Evolutionary conservation across 202 grass and related monocot genomes (phyloP), one percentile per base, ranked within the genome.

Genomic region (Tripidium arundinaceum): DNA sequence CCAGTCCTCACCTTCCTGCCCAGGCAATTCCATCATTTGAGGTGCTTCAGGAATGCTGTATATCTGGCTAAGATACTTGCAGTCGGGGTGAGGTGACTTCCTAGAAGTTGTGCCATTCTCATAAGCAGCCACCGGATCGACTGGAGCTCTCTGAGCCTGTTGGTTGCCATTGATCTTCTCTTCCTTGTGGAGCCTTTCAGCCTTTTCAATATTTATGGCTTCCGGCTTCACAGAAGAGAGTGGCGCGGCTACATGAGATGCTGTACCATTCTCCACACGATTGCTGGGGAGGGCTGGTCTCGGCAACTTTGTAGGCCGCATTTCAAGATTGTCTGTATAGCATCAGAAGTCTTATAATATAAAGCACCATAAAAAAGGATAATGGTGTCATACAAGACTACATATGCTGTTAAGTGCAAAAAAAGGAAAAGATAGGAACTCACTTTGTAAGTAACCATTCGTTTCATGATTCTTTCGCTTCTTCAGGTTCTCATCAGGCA

Each of bases 1-100:
- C 91, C 91, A 93, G 54, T 75, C 83, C 71, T 86, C 76, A 18
- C 85, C 85, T 46, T 83, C 85, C 28, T 49, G 31, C 55, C 78
- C 85, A 52, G 68, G 43, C 81, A 62, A 86, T 78, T 90, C 85
- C 81, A 49, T 87, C 79, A 90, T 88, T 83, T 88, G 83, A 29
- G 85, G 88, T 9, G 81, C 83, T 88, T 93, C 89, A 42, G 91
- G 91, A 86, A 93, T 85, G 83, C 22, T 81, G 86, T 90, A 90
- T 86, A 93, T 84, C 77, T 86, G 83, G 42, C 21, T 77, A 33
- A 93, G 85, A 90, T 90, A 83, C 79, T 85, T 90, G 82, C 75
- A 82, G 69, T 93, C 91, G 2, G 82, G 85, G 75, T 93, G 78
- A 76, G 87, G 79, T 11, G 79, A 71, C 78, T 83, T 87, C 61